phyloP scores from a whole-genome alignment of 75 land plant species.

The Selaginella moellendorffii region DNA sequence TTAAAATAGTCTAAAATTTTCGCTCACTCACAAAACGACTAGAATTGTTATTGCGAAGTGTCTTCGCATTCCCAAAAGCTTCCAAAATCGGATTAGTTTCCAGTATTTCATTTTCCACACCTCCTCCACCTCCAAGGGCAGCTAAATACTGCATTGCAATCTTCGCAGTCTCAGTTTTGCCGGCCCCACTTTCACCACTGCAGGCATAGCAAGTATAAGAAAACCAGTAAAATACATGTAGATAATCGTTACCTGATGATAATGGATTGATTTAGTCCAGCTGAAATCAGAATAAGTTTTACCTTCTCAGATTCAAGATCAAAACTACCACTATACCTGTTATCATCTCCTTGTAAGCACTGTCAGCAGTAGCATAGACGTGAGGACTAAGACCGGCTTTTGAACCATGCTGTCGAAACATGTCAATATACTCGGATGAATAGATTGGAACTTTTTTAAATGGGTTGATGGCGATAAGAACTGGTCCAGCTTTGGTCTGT shows the following conservation, averaged over 20 bases:
- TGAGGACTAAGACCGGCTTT: slow-evolving; percentile 50
- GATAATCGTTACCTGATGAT: slow-evolving; percentile 50
- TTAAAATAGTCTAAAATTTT: no score
- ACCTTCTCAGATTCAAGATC: neutral
- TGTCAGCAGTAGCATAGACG: slow-evolving; percentile 72
- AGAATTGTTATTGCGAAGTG: slow-evolving; percentile 80
- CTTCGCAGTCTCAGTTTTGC: slow-evolving; percentile 97
- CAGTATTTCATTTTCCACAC: slow-evolving; percentile 57
- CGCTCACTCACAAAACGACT: slow-evolving; percentile 86
- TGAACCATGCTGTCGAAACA: slow-evolving; percentile 36
- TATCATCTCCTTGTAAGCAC: slow-evolving; percentile 62
- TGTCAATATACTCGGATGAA: slow-evolving; percentile 41
- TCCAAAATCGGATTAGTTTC: slow-evolving; percentile 74
- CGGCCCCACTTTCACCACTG: slow-evolving; percentile 99
- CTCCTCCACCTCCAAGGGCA: slow-evolving; percentile 76
- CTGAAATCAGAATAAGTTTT: slow-evolving; percentile 25
- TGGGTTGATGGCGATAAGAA: slow-evolving; percentile 86
- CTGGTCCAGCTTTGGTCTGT: slow-evolving; percentile 94
- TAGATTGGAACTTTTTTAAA: slow-evolving; percentile 63
- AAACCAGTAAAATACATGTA: neutral
- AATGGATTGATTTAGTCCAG: slow-evolving; percentile 65
- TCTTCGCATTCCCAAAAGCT: slow-evolving; percentile 98
- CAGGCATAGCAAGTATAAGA: neutral
- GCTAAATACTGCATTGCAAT: slow-evolving; percentile 86
- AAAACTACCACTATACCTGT: slow-evolving; percentile 31